Evolutionary conservation across 1,139 yeast genomes (phyloP).

Genomic region (Candida frijolesensis): DNA sequence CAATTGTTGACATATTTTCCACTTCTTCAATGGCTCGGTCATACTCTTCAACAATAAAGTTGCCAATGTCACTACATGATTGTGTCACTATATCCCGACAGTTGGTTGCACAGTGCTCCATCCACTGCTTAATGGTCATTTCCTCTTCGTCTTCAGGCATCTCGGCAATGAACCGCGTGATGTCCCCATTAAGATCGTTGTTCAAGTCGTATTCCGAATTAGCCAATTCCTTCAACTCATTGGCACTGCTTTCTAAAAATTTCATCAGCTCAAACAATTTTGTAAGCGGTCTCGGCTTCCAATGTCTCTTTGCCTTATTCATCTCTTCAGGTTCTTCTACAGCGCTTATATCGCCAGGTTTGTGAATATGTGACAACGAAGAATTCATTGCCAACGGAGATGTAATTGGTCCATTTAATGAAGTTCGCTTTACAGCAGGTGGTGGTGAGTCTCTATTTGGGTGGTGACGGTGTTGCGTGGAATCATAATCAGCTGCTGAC

Average conservation of each 20-base stretch:
- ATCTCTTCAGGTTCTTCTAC: background rate
- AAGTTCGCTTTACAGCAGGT: background rate
- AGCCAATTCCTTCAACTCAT: slow-evolving; percentile 30
- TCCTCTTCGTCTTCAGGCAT: slow-evolving; percentile 72
- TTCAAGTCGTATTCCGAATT: slow-evolving; percentile 34
- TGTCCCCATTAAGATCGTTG: slow-evolving; percentile 64
- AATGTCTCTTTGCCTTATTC: background rate
- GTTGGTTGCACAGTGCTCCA: slow-evolving; percentile 50
- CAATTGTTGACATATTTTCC: slow-evolving; percentile 9
- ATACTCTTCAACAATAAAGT: slow-evolving; percentile 44
- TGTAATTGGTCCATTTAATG: slow-evolving; percentile 9
- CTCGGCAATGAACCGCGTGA: slow-evolving; percentile 63
- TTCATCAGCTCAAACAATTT: slow-evolving; percentile 27
- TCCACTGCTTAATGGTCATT: slow-evolving; percentile 75
- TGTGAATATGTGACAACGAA: slow-evolving; percentile 7
- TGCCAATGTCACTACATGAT: slow-evolving; percentile 48
- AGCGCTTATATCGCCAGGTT: background rate
- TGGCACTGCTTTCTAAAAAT: slow-evolving; percentile 42
- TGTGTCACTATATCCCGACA: slow-evolving; percentile 42
- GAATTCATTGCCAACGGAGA: slow-evolving; percentile 17
- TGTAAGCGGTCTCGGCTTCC: slow-evolving; percentile 12
- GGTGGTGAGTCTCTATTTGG: background rate
- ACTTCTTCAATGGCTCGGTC: slow-evolving; percentile 34
- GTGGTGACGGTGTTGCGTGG: background rate
- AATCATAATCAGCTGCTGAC: background rate